Evolutionary conservation across 768 basidiomycete species (phyloP).

Genomic region (Calocybe gangraenosa): DNA sequence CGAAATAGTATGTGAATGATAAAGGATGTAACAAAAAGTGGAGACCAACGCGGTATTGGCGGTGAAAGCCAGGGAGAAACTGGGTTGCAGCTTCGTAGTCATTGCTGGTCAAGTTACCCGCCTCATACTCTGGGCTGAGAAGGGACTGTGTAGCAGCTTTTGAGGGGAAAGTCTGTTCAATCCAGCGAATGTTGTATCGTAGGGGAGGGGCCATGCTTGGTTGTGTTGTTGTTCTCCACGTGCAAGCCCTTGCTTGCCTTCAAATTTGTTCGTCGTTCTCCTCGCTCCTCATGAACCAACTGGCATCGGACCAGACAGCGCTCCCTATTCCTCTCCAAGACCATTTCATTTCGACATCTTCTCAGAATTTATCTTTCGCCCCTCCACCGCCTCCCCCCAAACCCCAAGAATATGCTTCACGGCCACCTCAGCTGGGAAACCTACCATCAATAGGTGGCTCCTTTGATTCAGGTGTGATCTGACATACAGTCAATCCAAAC

Average conservation of each 20-base stretch:
- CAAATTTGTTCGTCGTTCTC: constrained; percentile 1
- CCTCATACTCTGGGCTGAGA: constrained; percentile 47
- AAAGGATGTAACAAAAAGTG: not conserved
- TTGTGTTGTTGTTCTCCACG: constrained; percentile 7
- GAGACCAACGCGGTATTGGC: constrained; percentile 33
- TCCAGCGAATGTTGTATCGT: constrained; percentile 31
- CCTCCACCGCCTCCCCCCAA: constrained; percentile 8
- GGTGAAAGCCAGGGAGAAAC: constrained; percentile 49
- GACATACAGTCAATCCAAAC: constrained; percentile 3
- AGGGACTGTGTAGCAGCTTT: constrained; percentile 39
- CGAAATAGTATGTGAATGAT: not conserved
- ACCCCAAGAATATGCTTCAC: not conserved
- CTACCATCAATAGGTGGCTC: constrained; percentile 9
- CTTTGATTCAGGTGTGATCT: constrained; percentile 21
- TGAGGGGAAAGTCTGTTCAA: constrained; percentile 40
- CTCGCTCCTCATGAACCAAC: constrained; percentile 9
- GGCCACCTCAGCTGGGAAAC: constrained; percentile 3
- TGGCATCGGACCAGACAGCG: constrained; percentile 12
- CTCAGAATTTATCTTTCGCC: constrained; percentile 1
- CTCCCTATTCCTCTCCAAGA: constrained; percentile 9
- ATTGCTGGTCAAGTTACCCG: constrained; percentile 42
- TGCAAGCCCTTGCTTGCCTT: constrained; percentile 1
- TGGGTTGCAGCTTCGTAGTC: constrained; percentile 54
- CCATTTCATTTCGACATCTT: not conserved
- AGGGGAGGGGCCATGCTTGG: constrained; percentile 10